A percentile compares a stretch with the other conserved stretches of the same genome.
phyloP scores from a whole-genome alignment of 2,329 filamentous ascomycete genomes.

The Penicillium concentricum region DNA sequence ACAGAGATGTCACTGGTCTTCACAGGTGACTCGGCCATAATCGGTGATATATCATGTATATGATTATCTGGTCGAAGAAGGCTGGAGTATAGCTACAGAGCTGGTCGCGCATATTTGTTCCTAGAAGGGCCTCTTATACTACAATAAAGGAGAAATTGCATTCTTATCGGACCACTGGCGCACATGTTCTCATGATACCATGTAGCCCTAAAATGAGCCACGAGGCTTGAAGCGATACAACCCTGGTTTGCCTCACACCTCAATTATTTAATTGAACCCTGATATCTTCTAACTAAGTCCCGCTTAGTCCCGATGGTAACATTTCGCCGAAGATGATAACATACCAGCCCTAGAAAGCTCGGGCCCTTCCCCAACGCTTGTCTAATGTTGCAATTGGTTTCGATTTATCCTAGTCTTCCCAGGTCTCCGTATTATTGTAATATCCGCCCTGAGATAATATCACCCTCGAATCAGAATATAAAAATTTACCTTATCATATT shows the following conservation, averaged over 20 bases:
- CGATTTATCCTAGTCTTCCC: not conserved
- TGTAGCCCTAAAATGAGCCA: slow-evolving; percentile 1
- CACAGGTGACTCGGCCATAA: not conserved
- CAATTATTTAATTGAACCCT: not conserved
- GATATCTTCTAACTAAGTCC: not conserved
- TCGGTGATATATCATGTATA: not conserved
- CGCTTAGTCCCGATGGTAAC: not conserved
- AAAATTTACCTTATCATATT: not conserved
- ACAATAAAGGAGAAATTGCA: not conserved
- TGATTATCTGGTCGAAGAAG: not conserved
- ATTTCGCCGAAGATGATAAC: slow-evolving; percentile 1
- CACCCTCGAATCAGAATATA: not conserved
- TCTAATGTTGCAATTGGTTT: not conserved
- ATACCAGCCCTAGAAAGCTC: not conserved
- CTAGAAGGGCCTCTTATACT: not conserved
- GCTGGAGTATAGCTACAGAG: not conserved
- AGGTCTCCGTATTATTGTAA: not conserved
- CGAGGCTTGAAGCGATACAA: too few relatives aligned
- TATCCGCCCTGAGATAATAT: not conserved
- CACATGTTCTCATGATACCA: not conserved
- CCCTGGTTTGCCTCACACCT: not conserved
- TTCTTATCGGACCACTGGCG: not conserved
- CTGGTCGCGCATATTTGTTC: not conserved
- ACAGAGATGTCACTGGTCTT: not conserved
- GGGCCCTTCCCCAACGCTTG: not conserved